phyloP scores from a whole-genome alignment of 495 filamentous ascomycete species.

The Sordaria brevicollis region DNA sequence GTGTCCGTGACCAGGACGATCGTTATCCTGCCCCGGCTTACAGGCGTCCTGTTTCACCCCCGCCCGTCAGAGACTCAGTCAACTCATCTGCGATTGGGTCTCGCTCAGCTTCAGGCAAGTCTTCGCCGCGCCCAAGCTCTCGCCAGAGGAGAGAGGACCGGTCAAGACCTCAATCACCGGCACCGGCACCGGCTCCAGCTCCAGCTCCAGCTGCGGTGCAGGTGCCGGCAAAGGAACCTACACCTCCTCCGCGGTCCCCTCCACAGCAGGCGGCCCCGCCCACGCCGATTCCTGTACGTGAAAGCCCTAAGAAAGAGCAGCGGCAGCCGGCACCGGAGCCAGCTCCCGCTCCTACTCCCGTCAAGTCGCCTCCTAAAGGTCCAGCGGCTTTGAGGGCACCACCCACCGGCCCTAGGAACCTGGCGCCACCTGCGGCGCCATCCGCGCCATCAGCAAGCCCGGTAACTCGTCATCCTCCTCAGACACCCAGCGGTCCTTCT shows the following conservation, averaged over 20 bases:
- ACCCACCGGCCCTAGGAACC: constrained; percentile 33
- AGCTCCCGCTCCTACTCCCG: constrained; percentile 15
- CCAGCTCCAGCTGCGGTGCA: neutral
- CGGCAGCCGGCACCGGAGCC: constrained; percentile 2
- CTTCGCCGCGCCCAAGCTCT: constrained; percentile 32
- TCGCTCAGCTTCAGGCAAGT: constrained; percentile 30
- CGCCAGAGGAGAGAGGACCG: constrained; percentile 30
- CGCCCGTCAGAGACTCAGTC: constrained; percentile 29
- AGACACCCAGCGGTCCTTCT: constrained; percentile 16
- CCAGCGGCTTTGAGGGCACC: constrained; percentile 37
- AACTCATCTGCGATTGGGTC: constrained; percentile 34
- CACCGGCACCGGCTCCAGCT: constrained; percentile 12
- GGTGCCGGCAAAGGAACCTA: constrained; percentile 3
- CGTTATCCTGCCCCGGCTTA: constrained; percentile 24
- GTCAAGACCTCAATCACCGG: constrained; percentile 29
- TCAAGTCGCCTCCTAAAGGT: constrained; percentile 34
- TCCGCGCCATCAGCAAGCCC: constrained; percentile 20
- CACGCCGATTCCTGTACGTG: constrained; percentile 8
- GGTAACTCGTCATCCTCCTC: constrained; percentile 20
- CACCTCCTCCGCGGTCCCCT: constrained; percentile 13
- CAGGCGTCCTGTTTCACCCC: constrained; percentile 24
- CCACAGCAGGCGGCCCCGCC: constrained; percentile 10
- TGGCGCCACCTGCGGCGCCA: constrained; percentile 21
- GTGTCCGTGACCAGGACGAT: constrained; percentile 35
- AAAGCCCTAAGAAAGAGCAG: constrained; percentile 18